A percentile compares a stretch with the other conserved stretches of the same genome.
Conservation (phyloP, 352 stramenopile genomes). For the Globisporangium irregulare region DNA sequence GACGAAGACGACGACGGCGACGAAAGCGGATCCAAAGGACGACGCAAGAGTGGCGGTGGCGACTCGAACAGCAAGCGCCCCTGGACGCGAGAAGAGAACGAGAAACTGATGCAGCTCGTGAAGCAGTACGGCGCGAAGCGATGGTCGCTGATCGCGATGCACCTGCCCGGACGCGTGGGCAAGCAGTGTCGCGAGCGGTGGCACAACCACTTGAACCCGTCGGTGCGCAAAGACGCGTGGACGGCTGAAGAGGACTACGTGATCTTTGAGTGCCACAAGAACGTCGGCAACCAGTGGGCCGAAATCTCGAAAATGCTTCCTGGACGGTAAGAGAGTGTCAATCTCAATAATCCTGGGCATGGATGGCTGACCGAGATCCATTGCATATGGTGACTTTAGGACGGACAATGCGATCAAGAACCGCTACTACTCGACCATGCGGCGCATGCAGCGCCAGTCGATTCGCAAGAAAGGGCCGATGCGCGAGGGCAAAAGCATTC, state of each 20-base stretch:
- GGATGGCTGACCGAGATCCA: background rate
- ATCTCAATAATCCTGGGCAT: background rate
- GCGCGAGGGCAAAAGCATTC: slow-evolving; percentile 78
- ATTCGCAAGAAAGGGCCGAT: slow-evolving; percentile 84
- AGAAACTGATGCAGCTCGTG: slow-evolving; percentile 86
- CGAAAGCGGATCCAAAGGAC: slow-evolving; percentile 31
- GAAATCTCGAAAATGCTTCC: slow-evolving; percentile 91
- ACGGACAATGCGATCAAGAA: slow-evolving; percentile 93
- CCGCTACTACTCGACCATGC: slow-evolving; percentile 91
- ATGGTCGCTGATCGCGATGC: slow-evolving; percentile 89
- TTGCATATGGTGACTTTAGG: slow-evolving; percentile 18
- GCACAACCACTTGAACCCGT: slow-evolving; percentile 88
- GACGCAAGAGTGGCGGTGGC: slow-evolving; percentile 35
- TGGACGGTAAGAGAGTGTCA: slow-evolving; percentile 37
- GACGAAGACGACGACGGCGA: slow-evolving; percentile 78
- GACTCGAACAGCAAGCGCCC: slow-evolving; percentile 86
- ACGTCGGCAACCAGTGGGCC: slow-evolving; percentile 90
- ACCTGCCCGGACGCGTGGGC: slow-evolving; percentile 81
- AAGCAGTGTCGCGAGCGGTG: slow-evolving; percentile 90
- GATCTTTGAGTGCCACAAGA: slow-evolving; percentile 90
- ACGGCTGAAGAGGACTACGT: slow-evolving; percentile 89
- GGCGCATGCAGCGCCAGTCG: slow-evolving; percentile 84
- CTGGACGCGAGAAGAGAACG: slow-evolving; percentile 87
- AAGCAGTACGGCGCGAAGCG: slow-evolving; percentile 88
- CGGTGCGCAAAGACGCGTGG: slow-evolving; percentile 87